Percentiles rank a stretch among this genome's conserved stretches.
phyloP scores from a whole-genome alignment of 306 rosid genomes.

The Mimosa bimucronata region DNA sequence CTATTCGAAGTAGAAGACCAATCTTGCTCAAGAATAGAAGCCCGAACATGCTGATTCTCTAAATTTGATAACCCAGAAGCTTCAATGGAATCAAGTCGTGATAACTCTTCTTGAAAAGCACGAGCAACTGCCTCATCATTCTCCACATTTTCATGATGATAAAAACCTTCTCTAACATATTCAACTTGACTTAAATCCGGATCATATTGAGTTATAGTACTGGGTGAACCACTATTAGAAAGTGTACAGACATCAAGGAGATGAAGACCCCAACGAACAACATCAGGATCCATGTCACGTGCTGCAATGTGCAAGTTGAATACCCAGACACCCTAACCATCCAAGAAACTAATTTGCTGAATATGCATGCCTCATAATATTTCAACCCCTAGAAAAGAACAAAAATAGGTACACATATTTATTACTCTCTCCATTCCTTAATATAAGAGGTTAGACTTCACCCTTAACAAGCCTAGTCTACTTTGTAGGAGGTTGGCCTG shows the following conservation, averaged over 20 bases:
- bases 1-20: constrained; percentile 65
- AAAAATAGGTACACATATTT: too few relatives aligned
- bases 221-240: constrained; percentile 54
- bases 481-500: too few relatives aligned
- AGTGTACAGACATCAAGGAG: constrained; percentile 80
- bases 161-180: constrained; percentile 75
- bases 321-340: constrained; percentile 38
- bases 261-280: constrained; percentile 89
- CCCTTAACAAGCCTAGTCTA: too few relatives aligned
- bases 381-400: neutral
- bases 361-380: constrained; percentile 23
- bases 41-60: constrained; percentile 53
- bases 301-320: constrained; percentile 46
- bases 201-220: constrained; percentile 59
- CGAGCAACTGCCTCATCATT: constrained; percentile 89
- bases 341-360: constrained; percentile 38
- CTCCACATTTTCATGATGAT: constrained; percentile 59
- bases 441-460: too few relatives aligned
- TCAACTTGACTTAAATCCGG: constrained; percentile 65
- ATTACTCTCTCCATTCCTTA: too few relatives aligned
- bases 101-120: constrained; percentile 83
- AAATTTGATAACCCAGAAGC: constrained; percentile 48
- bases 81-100: constrained; percentile 59
- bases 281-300: constrained; percentile 77
- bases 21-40: constrained; percentile 70